Evolutionary conservation across 2,329 filamentous ascomycete species (phyloP).

Genomic region (Aspergillus ruber): DNA sequence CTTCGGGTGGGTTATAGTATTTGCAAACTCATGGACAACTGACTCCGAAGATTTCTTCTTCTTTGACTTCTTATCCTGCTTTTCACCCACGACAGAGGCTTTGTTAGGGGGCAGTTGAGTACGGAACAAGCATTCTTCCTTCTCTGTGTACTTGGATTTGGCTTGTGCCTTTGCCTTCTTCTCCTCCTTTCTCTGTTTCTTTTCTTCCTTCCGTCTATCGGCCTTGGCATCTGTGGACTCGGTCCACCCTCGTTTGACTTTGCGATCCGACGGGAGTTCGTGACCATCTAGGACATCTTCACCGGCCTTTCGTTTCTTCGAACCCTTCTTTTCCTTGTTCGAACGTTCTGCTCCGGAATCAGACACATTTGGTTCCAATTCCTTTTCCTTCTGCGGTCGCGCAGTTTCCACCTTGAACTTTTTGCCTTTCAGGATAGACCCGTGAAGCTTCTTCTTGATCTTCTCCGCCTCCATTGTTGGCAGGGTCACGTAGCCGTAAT

Average conservation of each 20-base stretch:
- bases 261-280: conserved; percentile 64
- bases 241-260: conserved; percentile 86
- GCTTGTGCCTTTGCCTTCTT: conserved; percentile 52
- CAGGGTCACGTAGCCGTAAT: conserved; percentile 84
- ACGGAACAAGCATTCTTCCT: conserved; percentile 78
- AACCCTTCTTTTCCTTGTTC: conserved; percentile 35
- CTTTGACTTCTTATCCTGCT: conserved; percentile 46
- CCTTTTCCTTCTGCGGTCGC: conserved; percentile 53
- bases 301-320: conserved; percentile 48
- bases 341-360: conserved; percentile 25
- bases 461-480: conserved; percentile 79
- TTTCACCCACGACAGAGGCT: conserved; percentile 26
- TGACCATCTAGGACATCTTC: conserved; percentile 59
- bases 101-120: conserved; percentile 63
- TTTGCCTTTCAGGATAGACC: conserved; percentile 71
- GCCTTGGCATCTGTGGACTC: conserved; percentile 51
- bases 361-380: conserved; percentile 32
- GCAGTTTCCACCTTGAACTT: conserved; percentile 84
- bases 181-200: conserved; percentile 49
- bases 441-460: conserved; percentile 83
- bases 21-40: conserved; percentile 82
- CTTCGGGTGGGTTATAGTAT: conserved; percentile 72
- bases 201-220: conserved; percentile 39
- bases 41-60: conserved; percentile 58
- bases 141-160: conserved; percentile 74